Evolutionary conservation across 73 alveolate species (phyloP).

Genomic region (Paramecium sonneborni): DNA sequence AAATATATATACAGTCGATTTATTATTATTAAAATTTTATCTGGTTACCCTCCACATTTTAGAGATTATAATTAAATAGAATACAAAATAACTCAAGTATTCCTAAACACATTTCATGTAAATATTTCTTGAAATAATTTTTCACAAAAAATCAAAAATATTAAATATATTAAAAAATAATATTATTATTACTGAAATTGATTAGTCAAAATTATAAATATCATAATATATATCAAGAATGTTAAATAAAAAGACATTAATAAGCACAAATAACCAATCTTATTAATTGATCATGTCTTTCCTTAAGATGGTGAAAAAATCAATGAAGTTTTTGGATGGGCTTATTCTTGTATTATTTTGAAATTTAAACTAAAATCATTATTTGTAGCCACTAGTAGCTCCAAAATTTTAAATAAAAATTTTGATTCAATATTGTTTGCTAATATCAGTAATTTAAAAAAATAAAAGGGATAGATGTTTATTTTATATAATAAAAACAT

Average conservation of each 20-base stretch:
- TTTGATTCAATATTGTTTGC: too few species aligned
- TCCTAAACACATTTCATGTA: neutral
- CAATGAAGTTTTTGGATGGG: neutral
- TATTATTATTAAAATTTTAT: constrained; percentile 76
- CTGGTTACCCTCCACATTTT: constrained; percentile 85
- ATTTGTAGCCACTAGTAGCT: too few species aligned
- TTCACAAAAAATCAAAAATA: neutral
- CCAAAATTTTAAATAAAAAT: too few species aligned
- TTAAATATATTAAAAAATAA: neutral
- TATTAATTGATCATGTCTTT: neutral
- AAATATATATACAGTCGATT: neutral
- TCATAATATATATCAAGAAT: neutral
- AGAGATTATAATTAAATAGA: constrained; percentile 75
- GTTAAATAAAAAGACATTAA: neutral
- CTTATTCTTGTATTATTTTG: neutral
- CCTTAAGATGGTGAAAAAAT: neutral
- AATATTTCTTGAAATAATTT: neutral
- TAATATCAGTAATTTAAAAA: too few species aligned
- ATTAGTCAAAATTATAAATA: neutral
- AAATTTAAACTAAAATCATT: too few species aligned
- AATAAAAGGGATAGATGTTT: too few species aligned
- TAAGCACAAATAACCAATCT: neutral
- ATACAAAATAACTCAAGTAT: constrained; percentile 51
- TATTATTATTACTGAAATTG: neutral
- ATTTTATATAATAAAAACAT: too few species aligned